Evolutionary conservation across 768 basidiomycete genomes (phyloP).

Genomic region (Phanerochaete sordida): DNA sequence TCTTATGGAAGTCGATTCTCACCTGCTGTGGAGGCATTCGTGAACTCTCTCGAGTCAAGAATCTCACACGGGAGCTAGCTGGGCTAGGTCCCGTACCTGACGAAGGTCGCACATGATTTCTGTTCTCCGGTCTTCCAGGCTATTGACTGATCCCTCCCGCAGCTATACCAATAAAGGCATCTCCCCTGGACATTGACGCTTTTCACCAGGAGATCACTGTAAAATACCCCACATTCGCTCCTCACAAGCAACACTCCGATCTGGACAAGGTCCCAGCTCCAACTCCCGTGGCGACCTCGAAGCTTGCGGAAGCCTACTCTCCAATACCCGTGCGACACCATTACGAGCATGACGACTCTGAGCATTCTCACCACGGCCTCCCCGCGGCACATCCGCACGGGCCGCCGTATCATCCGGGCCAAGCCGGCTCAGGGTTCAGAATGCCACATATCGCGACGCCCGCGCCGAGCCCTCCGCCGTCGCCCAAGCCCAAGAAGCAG

Average conservation of each 20-base stretch:
- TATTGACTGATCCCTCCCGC: slow-evolving; percentile 2
- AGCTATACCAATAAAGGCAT: slow-evolving; percentile 78
- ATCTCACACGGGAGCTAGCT: slow-evolving; percentile 78
- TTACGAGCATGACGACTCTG: slow-evolving; percentile 82
- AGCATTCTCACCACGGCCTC: slow-evolving; percentile 42
- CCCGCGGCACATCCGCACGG: slow-evolving; percentile 22
- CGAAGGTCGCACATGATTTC: slow-evolving; percentile 33
- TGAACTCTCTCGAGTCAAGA: slow-evolving; percentile 81
- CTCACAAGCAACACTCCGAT: slow-evolving; percentile 4
- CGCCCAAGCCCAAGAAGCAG: slow-evolving; percentile 94
- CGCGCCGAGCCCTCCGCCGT: slow-evolving; percentile 81
- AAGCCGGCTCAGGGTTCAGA: slow-evolving; percentile 41
- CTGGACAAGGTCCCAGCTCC: slow-evolving; percentile 36
- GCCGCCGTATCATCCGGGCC: slow-evolving; percentile 29
- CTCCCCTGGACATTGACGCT: slow-evolving; percentile 84
- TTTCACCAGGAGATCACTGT: slow-evolving; percentile 90
- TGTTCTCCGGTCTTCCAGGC: neutral
- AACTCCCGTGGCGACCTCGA: slow-evolving; percentile 43
- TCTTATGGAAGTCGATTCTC: slow-evolving; percentile 92
- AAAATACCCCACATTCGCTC: slow-evolving; percentile 92
- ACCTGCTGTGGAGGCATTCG: slow-evolving; percentile 92
- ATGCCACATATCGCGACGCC: slow-evolving; percentile 79
- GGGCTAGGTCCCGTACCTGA: slow-evolving; percentile 59
- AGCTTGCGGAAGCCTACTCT: slow-evolving; percentile 85
- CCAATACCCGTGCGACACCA: slow-evolving; percentile 94